Base-by-base conservation (phyloP, 2,329 filamentous ascomycete genomes). In the Pyrenochaeta sp. region DNA sequence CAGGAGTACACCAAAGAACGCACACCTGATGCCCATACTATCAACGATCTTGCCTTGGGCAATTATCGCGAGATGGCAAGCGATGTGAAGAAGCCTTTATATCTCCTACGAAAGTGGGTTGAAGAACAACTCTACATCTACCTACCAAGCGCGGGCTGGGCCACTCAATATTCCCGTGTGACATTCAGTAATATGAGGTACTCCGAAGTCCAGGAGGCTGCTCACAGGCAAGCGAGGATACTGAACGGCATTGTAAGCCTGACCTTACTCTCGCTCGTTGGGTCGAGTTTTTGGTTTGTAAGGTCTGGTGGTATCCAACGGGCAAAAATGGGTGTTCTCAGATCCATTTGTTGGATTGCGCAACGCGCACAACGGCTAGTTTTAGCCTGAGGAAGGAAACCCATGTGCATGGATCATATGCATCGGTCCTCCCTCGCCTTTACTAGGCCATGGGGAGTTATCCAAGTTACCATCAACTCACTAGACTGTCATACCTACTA, bases 31-130 rank as follows among this genome's bases (percentile, higher is more conserved):
- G 88, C 91, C 0, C 84, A 93, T 58, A 86, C 91, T 0, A 96
- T 99, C 75, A 96, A 95, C 63, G 89, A 96, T 58, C 82, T 99
- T 3, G 94, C 94, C 0, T 80, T 95, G 21, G 81, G 89, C 32
- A 99, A 99, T 67, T 97, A 96, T 68, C 79, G 87, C 34, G 94
- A 99, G 73, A 99, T 99, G 94, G 84, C 92, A 7, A 82, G 86
- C 0, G 89, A 89, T 3, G 94, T 97, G 7, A 84, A 88, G 26
- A 90, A 86, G 1, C 85, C 83, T 0, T 64, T 87, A 0, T 97
- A 97, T 64, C 81, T 87, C 22, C 68, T 94, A 7, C 84, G 94
- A 42, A 99, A 99, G 72, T 85, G 78, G 54, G 75, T 96, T 10
- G 94, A 99, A 66, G 94, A 99, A 74, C 83, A 81, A 22, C 75